Evolutionary conservation across 148 eudicot genomes (phyloP).

Genomic region (Gaultheria prostrata): DNA sequence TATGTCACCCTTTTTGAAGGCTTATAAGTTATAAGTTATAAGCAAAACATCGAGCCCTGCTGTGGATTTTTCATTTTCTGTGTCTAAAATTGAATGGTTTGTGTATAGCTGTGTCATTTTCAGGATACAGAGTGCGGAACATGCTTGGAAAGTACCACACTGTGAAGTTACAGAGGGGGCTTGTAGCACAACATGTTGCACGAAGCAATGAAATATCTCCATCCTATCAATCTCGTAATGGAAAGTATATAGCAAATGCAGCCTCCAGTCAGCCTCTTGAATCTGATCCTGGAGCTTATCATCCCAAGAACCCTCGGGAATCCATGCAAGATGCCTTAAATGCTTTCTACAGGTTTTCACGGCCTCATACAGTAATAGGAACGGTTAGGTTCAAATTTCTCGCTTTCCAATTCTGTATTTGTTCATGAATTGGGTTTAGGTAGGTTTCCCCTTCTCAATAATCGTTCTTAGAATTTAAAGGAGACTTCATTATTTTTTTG

Average conservation of each 20-base stretch:
- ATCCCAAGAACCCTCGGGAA: conserved; percentile 41
- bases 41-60: not conserved
- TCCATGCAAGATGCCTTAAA: conserved; percentile 41
- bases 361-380: conserved; percentile 96
- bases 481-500: conserved; percentile 16
- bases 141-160: conserved; percentile 24
- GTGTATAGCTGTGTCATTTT: conserved; percentile 23
- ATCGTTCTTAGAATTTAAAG: not conserved
- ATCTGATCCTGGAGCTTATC: conserved; percentile 50
- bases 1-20: conserved; percentile 1
- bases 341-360: conserved; percentile 91
- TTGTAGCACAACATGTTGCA: conserved; percentile 21
- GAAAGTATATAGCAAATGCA: conserved; percentile 39
- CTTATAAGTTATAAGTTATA: conserved; percentile 11
- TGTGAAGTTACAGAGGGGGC: conserved; percentile 25
- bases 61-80: not conserved
- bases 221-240: conserved; percentile 24
- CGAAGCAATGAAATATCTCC: conserved; percentile 21
- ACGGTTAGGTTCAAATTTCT: conserved; percentile 59
- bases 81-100: conserved; percentile 12
- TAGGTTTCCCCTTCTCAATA: not conserved
- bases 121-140: conserved; percentile 39
- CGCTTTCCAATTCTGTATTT: not conserved
- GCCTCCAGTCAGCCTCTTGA: conserved; percentile 57
- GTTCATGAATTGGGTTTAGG: not conserved